Conservation (phyloP, 257 asterid genomes). For the Solanum microdontum region DNA sequence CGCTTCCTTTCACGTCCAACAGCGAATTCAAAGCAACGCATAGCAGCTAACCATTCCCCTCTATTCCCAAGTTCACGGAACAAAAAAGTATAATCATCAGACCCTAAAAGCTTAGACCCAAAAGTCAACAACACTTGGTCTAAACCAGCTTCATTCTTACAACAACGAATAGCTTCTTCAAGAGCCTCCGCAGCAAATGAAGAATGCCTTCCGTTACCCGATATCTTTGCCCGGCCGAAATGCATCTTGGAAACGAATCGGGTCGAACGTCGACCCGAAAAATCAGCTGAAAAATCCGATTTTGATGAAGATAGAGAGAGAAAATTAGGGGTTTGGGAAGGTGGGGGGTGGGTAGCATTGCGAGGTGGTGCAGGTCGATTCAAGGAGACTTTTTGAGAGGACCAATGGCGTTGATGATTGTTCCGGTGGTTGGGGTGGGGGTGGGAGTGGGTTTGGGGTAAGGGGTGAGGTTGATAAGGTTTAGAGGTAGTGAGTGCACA, state of each 20-base stretch:
- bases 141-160: constrained; percentile 19
- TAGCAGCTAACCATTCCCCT: constrained; percentile 61
- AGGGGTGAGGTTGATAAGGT: constrained; percentile 48
- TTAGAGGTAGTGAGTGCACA: constrained; percentile 68
- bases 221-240: constrained; percentile 58
- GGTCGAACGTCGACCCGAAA: constrained; percentile 80
- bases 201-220: constrained; percentile 54
- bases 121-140: constrained; percentile 32
- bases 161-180: constrained; percentile 22
- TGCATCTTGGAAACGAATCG: constrained; percentile 86
- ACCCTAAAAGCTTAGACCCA: constrained; percentile 41
- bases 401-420: constrained; percentile 15
- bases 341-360: constrained; percentile 18
- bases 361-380: constrained; percentile 23
- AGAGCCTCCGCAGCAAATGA: constrained; percentile 64
- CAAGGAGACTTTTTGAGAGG: constrained; percentile 44
- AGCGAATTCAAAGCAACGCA: constrained; percentile 74
- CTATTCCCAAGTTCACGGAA: constrained; percentile 79
- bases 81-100: constrained; percentile 68
- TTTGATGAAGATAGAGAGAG: constrained; percentile 29
- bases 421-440: constrained; percentile 28
- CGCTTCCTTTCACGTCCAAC: constrained; percentile 37
- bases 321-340: constrained; percentile 13
- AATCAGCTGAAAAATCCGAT: constrained; percentile 38
- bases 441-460: constrained; percentile 33